Evolutionary conservation across 768 basidiomycete genomes (phyloP).

Genomic region (Boletus edulis): DNA sequence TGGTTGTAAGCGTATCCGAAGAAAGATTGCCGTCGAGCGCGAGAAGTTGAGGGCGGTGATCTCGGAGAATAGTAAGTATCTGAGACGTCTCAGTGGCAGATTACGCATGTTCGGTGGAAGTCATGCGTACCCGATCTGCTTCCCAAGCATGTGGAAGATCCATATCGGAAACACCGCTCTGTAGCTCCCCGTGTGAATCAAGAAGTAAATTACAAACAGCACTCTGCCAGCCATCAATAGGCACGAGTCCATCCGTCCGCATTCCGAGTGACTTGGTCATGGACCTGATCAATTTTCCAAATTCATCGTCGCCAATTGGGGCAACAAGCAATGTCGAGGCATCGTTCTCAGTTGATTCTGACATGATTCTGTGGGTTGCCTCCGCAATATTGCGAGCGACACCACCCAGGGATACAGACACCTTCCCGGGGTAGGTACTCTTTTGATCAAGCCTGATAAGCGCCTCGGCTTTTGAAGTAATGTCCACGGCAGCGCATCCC

Average conservation of each 20-base stretch:
- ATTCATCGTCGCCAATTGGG: conserved; percentile 71
- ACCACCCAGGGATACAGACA: conserved; percentile 76
- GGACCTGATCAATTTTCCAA: conserved; percentile 63
- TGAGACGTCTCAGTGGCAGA: conserved; percentile 24
- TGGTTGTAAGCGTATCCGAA: conserved; percentile 44
- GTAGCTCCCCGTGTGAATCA: conserved; percentile 64
- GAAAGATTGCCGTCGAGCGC: conserved; percentile 78
- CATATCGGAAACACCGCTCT: conserved; percentile 95
- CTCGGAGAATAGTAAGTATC: conserved; percentile 50
- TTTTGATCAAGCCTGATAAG: conserved; percentile 38
- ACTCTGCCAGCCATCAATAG: conserved; percentile 43
- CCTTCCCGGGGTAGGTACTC: conserved; percentile 79
- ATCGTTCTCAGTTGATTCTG: conserved; percentile 25
- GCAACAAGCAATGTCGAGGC: conserved; percentile 62
- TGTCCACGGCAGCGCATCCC: conserved; percentile 88
- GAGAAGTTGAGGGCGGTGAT: conserved; percentile 54
- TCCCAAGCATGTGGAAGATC: conserved; percentile 54
- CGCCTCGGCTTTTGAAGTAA: conserved; percentile 58
- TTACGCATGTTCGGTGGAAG: neutral
- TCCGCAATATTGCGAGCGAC: conserved; percentile 97
- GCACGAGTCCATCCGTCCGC: conserved; percentile 76
- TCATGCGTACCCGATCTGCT: conserved; percentile 38
- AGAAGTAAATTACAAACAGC: conserved; percentile 89
- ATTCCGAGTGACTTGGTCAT: conserved; percentile 66
- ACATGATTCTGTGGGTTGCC: conserved; percentile 69